Evolutionary conservation across 306 rosid species (phyloP).

Genomic region (Cucurbita maxima): DNA sequence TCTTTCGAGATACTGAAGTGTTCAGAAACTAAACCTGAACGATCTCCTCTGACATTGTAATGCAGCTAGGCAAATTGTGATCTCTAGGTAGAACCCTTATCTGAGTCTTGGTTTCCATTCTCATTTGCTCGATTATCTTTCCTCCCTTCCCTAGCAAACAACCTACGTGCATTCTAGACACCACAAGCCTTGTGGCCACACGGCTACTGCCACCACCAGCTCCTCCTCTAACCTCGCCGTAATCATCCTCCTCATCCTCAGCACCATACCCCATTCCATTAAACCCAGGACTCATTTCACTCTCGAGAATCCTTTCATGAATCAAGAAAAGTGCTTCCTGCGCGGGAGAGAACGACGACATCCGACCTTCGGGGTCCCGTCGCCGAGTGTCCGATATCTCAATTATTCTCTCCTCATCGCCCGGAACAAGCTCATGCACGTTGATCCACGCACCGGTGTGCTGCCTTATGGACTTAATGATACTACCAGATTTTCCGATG

Average conservation of each 20-base stretch:
- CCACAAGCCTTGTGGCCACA: slow-evolving; percentile 76
- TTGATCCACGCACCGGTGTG: slow-evolving; percentile 99
- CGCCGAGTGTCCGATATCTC: slow-evolving; percentile 95
- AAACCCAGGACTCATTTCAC: slow-evolving; percentile 35
- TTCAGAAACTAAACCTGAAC: slow-evolving; percentile 67
- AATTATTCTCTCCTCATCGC: slow-evolving; percentile 89
- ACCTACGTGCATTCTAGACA: slow-evolving; percentile 94
- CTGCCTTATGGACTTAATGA: slow-evolving; percentile 87
- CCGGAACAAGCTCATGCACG: slow-evolving; percentile 76
- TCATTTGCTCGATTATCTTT: slow-evolving; percentile 98
- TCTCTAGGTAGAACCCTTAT: slow-evolving; percentile 96
- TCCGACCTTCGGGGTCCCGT: slow-evolving; percentile 82
- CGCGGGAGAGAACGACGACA: slow-evolving; percentile 91
- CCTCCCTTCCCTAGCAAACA: slow-evolving; percentile 95
- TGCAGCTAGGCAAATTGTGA: slow-evolving; percentile 84
- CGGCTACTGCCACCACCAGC: slow-evolving; percentile 33
- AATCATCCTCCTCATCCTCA: slow-evolving; percentile 54
- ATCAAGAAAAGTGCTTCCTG: slow-evolving; percentile 84
- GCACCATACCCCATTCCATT: slow-evolving; percentile 19
- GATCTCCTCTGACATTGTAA: slow-evolving; percentile 91
- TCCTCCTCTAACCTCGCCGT: slow-evolving; percentile 22
- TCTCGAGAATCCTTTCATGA: slow-evolving; percentile 83
- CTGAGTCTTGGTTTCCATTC: slow-evolving; percentile 92
- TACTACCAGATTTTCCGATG: slow-evolving; percentile 91
- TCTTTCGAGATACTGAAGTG: slow-evolving; percentile 1